Evolutionary conservation across 352 stramenopile species (phyloP).

Genomic region (Pythium aristosporum): DNA sequence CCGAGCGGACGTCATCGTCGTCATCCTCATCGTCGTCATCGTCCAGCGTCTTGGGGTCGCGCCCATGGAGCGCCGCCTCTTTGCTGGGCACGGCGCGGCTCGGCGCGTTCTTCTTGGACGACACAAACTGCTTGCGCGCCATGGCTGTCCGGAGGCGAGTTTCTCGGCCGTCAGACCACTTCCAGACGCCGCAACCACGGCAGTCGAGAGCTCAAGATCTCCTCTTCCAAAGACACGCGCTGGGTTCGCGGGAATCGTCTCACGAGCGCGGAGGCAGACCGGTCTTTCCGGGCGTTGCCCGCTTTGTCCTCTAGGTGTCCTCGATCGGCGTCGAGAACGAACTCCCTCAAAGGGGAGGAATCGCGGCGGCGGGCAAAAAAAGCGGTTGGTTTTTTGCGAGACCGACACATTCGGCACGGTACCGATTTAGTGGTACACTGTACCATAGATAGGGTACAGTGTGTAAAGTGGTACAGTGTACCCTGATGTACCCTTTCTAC

Average conservation of each 20-base stretch:
- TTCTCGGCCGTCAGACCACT: conserved; percentile 6
- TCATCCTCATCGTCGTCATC: conserved; percentile 19
- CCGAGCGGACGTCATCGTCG: conserved; percentile 23
- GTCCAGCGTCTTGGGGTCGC: conserved; percentile 21
- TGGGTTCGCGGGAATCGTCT: neutral
- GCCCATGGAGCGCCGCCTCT: conserved; percentile 61
- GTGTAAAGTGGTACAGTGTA: conserved; percentile 16
- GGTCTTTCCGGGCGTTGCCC: neutral
- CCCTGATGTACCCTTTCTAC: neutral
- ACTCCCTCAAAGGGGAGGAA: conserved; percentile 21
- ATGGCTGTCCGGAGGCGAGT: conserved; percentile 28
- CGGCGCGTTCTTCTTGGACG: conserved; percentile 85
- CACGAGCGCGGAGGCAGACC: neutral
- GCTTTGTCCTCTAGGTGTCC: neutral
- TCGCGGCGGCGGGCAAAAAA: conserved; percentile 11
- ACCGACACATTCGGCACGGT: conserved; percentile 16
- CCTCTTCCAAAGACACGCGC: neutral
- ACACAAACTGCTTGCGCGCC: conserved; percentile 85
- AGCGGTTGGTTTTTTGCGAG: conserved; percentile 26
- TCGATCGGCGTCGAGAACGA: conserved; percentile 21
- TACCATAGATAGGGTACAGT: conserved; percentile 4
- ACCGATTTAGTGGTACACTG: conserved; percentile 20
- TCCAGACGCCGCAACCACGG: neutral
- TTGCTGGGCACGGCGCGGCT: conserved; percentile 82
- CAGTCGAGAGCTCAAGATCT: neutral